Percentiles rank a stretch among this genome's conserved stretches.
phyloP scores from a whole-genome alignment of 202 grass and related monocot species.

The Digitaria exilis region DNA sequence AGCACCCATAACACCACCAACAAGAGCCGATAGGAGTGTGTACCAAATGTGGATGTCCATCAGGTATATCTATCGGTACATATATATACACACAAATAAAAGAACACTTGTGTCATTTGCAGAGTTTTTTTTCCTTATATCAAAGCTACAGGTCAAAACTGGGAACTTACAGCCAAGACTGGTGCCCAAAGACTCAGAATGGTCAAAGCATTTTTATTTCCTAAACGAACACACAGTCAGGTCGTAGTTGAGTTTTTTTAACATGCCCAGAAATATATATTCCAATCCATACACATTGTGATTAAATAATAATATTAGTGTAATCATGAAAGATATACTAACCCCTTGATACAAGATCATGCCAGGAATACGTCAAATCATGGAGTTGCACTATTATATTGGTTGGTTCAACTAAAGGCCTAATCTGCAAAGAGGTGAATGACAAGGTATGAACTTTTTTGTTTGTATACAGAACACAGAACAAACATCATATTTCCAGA shows the following conservation, averaged over 20 bases:
- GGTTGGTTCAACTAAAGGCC: conserved; percentile 78
- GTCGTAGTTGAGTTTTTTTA: conserved; percentile 27
- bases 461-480: conserved; percentile 20
- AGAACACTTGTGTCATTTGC: background rate
- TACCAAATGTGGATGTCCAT: conserved; percentile 99
- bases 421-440: conserved; percentile 60
- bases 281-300: background rate
- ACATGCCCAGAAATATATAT: conserved; percentile 23
- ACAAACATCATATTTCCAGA: conserved; percentile 37
- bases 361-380: conserved; percentile 87
- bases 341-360: conserved; percentile 90
- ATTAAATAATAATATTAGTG: background rate
- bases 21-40: conserved; percentile 79
- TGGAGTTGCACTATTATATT: conserved; percentile 68
- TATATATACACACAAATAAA: conserved; percentile 34
- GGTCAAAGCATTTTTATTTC: conserved; percentile 96
- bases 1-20: conserved; percentile 96
- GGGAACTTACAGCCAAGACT: conserved; percentile 79
- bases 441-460: background rate
- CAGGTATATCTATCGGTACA: conserved; percentile 76
- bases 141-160: conserved; percentile 27
- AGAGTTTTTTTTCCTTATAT: conserved; percentile 1
- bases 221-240: conserved; percentile 47
- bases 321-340: conserved; percentile 48
- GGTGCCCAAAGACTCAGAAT: conserved; percentile 91